These are phyloP conservation scores for Pyrus bretschneideri DNA, from an alignment of 306 rosid species.

Conservation along the genomic window DNA sequence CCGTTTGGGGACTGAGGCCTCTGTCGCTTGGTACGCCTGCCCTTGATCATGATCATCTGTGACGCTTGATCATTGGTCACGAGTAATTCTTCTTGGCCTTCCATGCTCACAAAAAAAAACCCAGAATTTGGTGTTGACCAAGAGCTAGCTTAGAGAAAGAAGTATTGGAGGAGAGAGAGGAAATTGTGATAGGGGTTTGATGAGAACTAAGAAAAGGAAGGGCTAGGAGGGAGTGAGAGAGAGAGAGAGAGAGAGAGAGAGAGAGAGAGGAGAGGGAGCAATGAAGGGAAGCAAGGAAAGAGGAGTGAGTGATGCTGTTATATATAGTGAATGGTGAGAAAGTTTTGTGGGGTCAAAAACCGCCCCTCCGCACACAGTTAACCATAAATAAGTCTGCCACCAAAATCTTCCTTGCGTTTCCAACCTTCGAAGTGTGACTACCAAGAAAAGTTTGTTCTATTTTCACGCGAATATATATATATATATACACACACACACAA, in stretches of 20 bases:
- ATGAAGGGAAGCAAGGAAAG: slow-evolving; percentile 6
- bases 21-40: slow-evolving; percentile 61
- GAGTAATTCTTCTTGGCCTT: slow-evolving; percentile 29
- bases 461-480: slow-evolving; percentile 26
- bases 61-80: slow-evolving; percentile 9
- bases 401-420: slow-evolving; percentile 54
- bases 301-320: not conserved
- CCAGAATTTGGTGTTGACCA: not conserved
- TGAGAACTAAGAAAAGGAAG: not conserved
- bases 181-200: not conserved
- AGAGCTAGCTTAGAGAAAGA: not conserved
- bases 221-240: slow-evolving; percentile 10
- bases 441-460: slow-evolving; percentile 32
- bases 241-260: not conserved
- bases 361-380: not conserved
- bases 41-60: slow-evolving; percentile 28
- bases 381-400: slow-evolving; percentile 36
- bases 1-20: slow-evolving; percentile 32
- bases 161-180: not conserved
- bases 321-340: slow-evolving; percentile 17
- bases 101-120: slow-evolving; percentile 25
- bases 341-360: slow-evolving; percentile 12
- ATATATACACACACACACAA: not conserved
- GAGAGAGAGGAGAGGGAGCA: not conserved
- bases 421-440: slow-evolving; percentile 50